Percentiles rank a stretch among this genome's conserved stretches.
Evolutionary conservation across 805 yeast genomes (phyloP).

Genomic region (Suhomyces sp.): DNA sequence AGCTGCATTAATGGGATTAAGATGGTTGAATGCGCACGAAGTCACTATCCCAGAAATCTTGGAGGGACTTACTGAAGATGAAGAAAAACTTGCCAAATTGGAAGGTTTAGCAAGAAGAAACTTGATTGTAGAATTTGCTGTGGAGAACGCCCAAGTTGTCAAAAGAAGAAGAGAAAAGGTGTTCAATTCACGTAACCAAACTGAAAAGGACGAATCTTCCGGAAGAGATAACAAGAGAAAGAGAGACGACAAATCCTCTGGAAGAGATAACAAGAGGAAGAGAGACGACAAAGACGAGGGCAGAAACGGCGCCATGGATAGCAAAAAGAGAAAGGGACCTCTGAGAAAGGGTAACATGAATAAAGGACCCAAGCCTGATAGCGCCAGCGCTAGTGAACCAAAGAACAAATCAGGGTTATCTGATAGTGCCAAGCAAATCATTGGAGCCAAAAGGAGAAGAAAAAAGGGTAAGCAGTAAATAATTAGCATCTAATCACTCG

Average conservation of each 20-base stretch:
- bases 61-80: slow-evolving; percentile 70
- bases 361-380: slow-evolving; percentile 20
- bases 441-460: slow-evolving; percentile 67
- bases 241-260: slow-evolving; percentile 16
- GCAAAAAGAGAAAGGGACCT: slow-evolving; percentile 29
- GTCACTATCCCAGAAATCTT: slow-evolving; percentile 68
- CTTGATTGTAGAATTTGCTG: slow-evolving; percentile 90
- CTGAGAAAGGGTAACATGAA: slow-evolving; percentile 45
- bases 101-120: slow-evolving; percentile 65
- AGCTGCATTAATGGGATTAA: slow-evolving; percentile 88
- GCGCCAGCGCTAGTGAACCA: slow-evolving; percentile 8
- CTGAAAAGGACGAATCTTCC: slow-evolving; percentile 22
- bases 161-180: slow-evolving; percentile 81
- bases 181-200: slow-evolving; percentile 29
- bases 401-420: slow-evolving; percentile 37
- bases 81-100: slow-evolving; percentile 49
- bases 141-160: slow-evolving; percentile 91
- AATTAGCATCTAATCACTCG: neutral
- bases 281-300: slow-evolving; percentile 20
- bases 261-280: slow-evolving; percentile 19
- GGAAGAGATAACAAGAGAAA: slow-evolving; percentile 19
- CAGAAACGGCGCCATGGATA: slow-evolving; percentile 13
- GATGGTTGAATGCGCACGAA: slow-evolving; percentile 95
- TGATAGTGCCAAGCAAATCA: slow-evolving; percentile 58
- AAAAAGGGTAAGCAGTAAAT: slow-evolving; percentile 44